Evolutionary conservation across 1,139 yeast genomes (phyloP).

Genomic region (Candida labiduridarum): DNA sequence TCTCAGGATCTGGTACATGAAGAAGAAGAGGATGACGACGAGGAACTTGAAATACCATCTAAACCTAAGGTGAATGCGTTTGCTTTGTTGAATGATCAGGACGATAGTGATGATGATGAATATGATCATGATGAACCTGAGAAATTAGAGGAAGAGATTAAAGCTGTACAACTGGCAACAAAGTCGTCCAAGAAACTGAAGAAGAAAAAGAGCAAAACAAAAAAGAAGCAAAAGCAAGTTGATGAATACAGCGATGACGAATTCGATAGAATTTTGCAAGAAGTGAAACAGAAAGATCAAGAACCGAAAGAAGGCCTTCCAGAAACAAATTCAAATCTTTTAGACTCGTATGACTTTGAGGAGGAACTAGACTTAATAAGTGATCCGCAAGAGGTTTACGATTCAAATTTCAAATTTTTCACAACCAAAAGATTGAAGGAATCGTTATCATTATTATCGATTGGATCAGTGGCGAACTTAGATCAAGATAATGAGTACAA

Average conservation of each 20-base stretch:
- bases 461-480: slow-evolving; percentile 53
- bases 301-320: slow-evolving; percentile 9
- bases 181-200: slow-evolving; percentile 14
- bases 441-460: slow-evolving; percentile 42
- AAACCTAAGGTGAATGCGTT: slow-evolving; percentile 50
- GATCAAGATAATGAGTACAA: slow-evolving; percentile 84
- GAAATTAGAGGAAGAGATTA: not conserved
- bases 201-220: slow-evolving; percentile 21
- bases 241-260: slow-evolving; percentile 41
- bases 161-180: slow-evolving; percentile 2
- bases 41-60: slow-evolving; percentile 4
- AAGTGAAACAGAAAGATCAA: slow-evolving; percentile 33
- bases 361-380: slow-evolving; percentile 31
- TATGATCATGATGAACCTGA: slow-evolving; percentile 6
- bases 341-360: slow-evolving; percentile 33
- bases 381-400: slow-evolving; percentile 45
- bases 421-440: slow-evolving; percentile 43
- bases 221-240: slow-evolving; percentile 18
- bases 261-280: slow-evolving; percentile 41
- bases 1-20: slow-evolving; percentile 10
- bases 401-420: slow-evolving; percentile 48
- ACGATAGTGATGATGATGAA: slow-evolving; percentile 27
- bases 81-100: slow-evolving; percentile 50
- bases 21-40: slow-evolving; percentile 18
- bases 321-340: slow-evolving; percentile 28